Conservation (phyloP, 2,329 filamentous ascomycete genomes). For the Mycosphaerella sp. region DNA sequence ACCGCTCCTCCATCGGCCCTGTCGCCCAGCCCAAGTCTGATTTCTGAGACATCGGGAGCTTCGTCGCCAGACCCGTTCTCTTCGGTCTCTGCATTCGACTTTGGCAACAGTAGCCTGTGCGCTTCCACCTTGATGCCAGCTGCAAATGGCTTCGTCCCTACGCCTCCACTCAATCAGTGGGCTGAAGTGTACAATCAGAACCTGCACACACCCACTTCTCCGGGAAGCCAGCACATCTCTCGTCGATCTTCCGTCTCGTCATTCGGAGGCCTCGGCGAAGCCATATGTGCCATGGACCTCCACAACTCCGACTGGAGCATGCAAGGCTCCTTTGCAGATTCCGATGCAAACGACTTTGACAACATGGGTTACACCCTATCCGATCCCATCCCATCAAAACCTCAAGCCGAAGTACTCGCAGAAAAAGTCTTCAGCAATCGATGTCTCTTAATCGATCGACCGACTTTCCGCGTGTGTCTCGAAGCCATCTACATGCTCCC, state of each 20-base stretch:
- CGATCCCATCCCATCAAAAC: conserved; percentile 5
- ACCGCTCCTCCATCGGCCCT: conserved; percentile 11
- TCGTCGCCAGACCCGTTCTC: conserved; percentile 17
- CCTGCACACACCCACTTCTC: conserved; percentile 12
- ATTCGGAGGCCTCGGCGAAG: conserved; percentile 12
- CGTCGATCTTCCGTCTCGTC: conserved; percentile 16
- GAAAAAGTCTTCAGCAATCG: conserved; percentile 9
- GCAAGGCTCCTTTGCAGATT: conserved; percentile 6
- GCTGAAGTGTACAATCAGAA: conserved; percentile 11
- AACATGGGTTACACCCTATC: neutral
- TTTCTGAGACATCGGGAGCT: conserved; percentile 14
- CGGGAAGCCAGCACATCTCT: conserved; percentile 8
- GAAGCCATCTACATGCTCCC: conserved; percentile 11
- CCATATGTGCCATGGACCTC: conserved; percentile 9
- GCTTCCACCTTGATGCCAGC: conserved; percentile 5
- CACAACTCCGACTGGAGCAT: conserved; percentile 7
- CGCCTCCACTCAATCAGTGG: conserved; percentile 16
- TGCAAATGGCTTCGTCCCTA: conserved; percentile 3
- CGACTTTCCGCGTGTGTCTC: conserved; percentile 15
- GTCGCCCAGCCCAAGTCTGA: conserved; percentile 14
- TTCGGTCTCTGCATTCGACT: conserved; percentile 9
- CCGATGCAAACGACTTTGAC: neutral
- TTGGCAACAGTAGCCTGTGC: neutral
- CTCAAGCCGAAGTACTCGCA: conserved; percentile 5
- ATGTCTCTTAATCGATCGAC: conserved; percentile 8